These are phyloP conservation scores for Chimonanthus salicifolius DNA, from an alignment of 164 flowering plant genomes.

Conservation along the genomic window DNA sequence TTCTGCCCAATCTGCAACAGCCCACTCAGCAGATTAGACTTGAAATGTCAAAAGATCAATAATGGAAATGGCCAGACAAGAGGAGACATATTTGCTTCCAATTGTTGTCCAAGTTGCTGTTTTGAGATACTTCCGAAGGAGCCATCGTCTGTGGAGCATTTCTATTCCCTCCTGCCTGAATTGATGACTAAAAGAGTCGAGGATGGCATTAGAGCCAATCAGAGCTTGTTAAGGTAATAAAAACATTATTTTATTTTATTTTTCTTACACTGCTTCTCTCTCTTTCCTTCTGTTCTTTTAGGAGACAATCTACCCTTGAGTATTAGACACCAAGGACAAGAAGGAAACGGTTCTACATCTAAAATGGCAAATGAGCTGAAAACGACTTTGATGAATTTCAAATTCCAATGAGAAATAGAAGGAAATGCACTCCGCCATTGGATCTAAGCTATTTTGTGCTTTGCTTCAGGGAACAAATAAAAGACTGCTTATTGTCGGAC, in stretches of 20 bases:
- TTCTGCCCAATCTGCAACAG: slow-evolving; percentile 71
- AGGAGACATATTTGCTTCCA: slow-evolving; percentile 28
- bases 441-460: not conserved
- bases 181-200: slow-evolving; percentile 34
- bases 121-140: slow-evolving; percentile 88
- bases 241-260: not conserved
- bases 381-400: not conserved
- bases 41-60: slow-evolving; percentile 16
- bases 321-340: not conserved
- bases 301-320: not conserved
- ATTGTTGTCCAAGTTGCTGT: slow-evolving; percentile 80
- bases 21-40: slow-evolving; percentile 48
- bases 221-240: slow-evolving; percentile 50
- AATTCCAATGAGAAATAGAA: not conserved
- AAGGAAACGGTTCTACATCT: not conserved
- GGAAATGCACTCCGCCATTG: not conserved
- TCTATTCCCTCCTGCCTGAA: slow-evolving; percentile 57
- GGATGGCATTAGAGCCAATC: slow-evolving; percentile 18
- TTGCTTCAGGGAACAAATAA: slow-evolving; percentile 66
- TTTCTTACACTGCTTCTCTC: not conserved
- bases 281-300: not conserved
- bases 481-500: slow-evolving; percentile 74
- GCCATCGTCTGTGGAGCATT: slow-evolving; percentile 40
- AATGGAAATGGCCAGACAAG: slow-evolving; percentile 17
- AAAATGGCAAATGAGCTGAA: not conserved